Percentiles rank a stretch among this genome's conserved stretches.
Evolutionary conservation across 2,329 filamentous ascomycete species (phyloP).

Genomic region (Xenosphaeropsis pyriputrescens): DNA sequence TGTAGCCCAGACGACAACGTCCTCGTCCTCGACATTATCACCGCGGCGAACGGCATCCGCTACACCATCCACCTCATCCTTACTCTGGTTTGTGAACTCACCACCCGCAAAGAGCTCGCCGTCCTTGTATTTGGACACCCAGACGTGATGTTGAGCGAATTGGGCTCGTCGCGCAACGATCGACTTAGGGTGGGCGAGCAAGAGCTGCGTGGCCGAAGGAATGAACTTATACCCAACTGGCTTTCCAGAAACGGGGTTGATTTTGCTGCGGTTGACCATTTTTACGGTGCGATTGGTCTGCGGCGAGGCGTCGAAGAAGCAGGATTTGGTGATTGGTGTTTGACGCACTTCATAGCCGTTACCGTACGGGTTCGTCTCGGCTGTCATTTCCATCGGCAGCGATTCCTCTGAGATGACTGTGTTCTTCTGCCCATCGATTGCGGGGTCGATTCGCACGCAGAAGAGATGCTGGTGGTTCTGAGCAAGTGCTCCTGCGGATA

Average conservation of each 20-base stretch:
- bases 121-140: constrained; percentile 71
- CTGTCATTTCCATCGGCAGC: constrained; percentile 25
- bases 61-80: constrained; percentile 12
- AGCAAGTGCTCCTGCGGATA: constrained; percentile 41
- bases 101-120: constrained; percentile 19
- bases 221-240: constrained; percentile 78
- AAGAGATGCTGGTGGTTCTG: constrained; percentile 48
- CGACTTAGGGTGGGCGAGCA: constrained; percentile 69
- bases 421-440: constrained; percentile 38
- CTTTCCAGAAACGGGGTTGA: constrained; percentile 73
- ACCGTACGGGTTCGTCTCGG: constrained; percentile 33
- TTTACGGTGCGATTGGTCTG: constrained; percentile 60
- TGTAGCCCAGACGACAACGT: constrained; percentile 83
- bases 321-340: constrained; percentile 23
- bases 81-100: constrained; percentile 17
- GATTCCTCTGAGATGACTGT: constrained; percentile 39
- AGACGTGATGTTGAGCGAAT: constrained; percentile 75
- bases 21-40: constrained; percentile 78
- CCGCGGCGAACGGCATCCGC: constrained; percentile 65
- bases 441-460: constrained; percentile 36
- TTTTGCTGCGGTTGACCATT: constrained; percentile 65
- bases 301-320: constrained; percentile 28
- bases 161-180: constrained; percentile 86
- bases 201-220: constrained; percentile 60
- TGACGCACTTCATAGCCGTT: constrained; percentile 35